Base-by-base conservation (phyloP, 805 yeast species). In the Cephaloascus fragrans region DNA sequence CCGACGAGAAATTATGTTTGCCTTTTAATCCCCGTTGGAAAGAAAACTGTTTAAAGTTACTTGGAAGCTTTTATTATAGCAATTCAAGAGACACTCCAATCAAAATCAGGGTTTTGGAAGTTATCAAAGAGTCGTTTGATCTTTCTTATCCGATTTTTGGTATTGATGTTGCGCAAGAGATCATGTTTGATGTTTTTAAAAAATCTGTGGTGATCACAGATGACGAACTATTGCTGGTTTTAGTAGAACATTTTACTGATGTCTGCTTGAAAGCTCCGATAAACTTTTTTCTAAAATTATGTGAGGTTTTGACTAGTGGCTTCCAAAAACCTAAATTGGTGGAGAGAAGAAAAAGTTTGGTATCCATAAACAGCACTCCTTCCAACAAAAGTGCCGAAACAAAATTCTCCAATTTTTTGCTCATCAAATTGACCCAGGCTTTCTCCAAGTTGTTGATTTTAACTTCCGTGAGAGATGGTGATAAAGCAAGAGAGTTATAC, bases 1-100 rank as follows among this genome's bases (percentile, higher is more conserved):
- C 59, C 3, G 60, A 63, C 10, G 73, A 73, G 38, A 67, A 70
- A 39, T 49, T 69, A 23, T 81, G 89, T 49, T 65, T 78, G 2
- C 72, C 77, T 9, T 51, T 77, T 4, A 56, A 70, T 23, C 60
- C 69, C 0, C 53, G 64, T 6, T 81, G 88, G 84, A 57, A 58
- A 36, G 62, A 56, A 2, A 73, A 74, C 44, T 58, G 75, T 32
- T 52, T 54, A 4, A 53, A 56, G 23, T 46, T 81, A 2, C 52
- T 80, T 28, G 57, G 62, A n/a, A 57, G 62, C 4, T 77, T 73
- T 48, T 69, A 61, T 49, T 50, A 55, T 48, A 51, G 50, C 23
- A 39, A 44, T 4, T 32, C 46, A 1, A 44, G 37, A 12, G 46
- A 52, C 4, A 35, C 48, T 1, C 53, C 50, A 4, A 57, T 59